Evolutionary conservation across 73 alveolate species (phyloP).

Genomic region (Strombidium stylifer): DNA sequence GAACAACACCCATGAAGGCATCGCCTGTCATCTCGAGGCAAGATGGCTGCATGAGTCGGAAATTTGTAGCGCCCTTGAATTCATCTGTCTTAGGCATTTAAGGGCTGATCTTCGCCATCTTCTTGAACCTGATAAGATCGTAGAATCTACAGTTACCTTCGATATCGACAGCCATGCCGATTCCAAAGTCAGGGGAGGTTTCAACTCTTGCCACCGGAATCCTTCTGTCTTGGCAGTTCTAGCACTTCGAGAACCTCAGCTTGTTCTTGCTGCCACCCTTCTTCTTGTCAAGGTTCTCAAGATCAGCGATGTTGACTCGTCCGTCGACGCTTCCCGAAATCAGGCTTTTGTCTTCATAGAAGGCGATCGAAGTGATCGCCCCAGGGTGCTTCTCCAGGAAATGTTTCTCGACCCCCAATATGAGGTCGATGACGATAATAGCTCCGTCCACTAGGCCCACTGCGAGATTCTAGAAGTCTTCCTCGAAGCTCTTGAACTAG

Average conservation of each 20-base stretch:
- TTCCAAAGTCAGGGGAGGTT: conserved; percentile 34
- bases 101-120: conserved; percentile 38
- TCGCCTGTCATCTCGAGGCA: conserved; percentile 3
- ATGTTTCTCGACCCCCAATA: conserved; percentile 32
- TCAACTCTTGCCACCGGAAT: conserved; percentile 42
- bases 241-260: conserved; percentile 4
- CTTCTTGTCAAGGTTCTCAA: no score
- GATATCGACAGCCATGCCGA: conserved; percentile 44
- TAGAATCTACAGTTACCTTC: conserved; percentile 49
- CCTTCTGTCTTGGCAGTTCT: conserved; percentile 42
- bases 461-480: conserved; percentile 24
- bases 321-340: conserved; percentile 51
- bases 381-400: conserved; percentile 55
- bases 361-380: conserved; percentile 36
- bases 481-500: conserved; percentile 19
- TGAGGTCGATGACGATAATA: conserved; percentile 25
- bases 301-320: conserved; percentile 37
- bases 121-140: conserved; percentile 45
- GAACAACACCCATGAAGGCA: conserved; percentile 12
- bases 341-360: conserved; percentile 36
- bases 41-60: neutral
- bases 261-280: neutral
- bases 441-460: conserved; percentile 59
- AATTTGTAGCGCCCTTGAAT: neutral
- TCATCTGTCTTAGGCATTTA: conserved; percentile 16